phyloP scores from a whole-genome alignment of 1,139 yeast genomes.

The Yamadazyma oceani region DNA sequence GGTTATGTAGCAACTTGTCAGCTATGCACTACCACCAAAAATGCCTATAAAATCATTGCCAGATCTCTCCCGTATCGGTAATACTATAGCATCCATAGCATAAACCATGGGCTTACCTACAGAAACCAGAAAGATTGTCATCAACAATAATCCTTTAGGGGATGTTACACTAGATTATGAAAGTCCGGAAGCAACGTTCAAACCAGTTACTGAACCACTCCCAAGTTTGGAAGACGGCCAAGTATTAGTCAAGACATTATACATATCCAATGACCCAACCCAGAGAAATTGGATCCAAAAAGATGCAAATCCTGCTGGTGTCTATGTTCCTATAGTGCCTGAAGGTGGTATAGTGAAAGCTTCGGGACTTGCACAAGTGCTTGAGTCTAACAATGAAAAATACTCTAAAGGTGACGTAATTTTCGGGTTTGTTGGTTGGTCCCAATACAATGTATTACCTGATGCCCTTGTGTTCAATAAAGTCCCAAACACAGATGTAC shows the following conservation, averaged over 20 bases:
- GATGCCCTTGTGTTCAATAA: slow-evolving; percentile 22
- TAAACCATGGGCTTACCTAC: no score
- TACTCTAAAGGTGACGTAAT: slow-evolving; percentile 48
- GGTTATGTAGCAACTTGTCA: no score
- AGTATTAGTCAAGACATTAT: slow-evolving; percentile 45
- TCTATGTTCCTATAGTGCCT: slow-evolving; percentile 48
- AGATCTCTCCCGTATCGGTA: no score
- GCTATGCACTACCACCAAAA: no score
- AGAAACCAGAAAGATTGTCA: slow-evolving; percentile 9
- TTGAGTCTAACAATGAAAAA: slow-evolving; percentile 40
- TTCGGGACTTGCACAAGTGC: slow-evolving; percentile 49
- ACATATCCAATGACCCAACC: slow-evolving; percentile 66
- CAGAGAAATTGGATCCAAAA: slow-evolving; percentile 62
- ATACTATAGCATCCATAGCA: no score
- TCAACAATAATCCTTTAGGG: slow-evolving; percentile 19
- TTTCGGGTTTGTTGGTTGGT: slow-evolving; percentile 29
- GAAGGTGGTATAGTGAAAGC: slow-evolving; percentile 52
- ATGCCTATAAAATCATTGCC: no score
- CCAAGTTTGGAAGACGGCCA: slow-evolving; percentile 39
- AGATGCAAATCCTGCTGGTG: slow-evolving; percentile 37
- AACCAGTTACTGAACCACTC: slow-evolving; percentile 13
- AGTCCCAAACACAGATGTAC: slow-evolving; percentile 26
- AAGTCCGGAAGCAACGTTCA: slow-evolving; percentile 24
- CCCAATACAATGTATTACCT: slow-evolving; percentile 26
- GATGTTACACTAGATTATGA: slow-evolving; percentile 18